These are phyloP conservation scores for Trichoderma oligosporum DNA, from an alignment of 2,329 filamentous ascomycete species.

Conservation along the genomic window DNA sequence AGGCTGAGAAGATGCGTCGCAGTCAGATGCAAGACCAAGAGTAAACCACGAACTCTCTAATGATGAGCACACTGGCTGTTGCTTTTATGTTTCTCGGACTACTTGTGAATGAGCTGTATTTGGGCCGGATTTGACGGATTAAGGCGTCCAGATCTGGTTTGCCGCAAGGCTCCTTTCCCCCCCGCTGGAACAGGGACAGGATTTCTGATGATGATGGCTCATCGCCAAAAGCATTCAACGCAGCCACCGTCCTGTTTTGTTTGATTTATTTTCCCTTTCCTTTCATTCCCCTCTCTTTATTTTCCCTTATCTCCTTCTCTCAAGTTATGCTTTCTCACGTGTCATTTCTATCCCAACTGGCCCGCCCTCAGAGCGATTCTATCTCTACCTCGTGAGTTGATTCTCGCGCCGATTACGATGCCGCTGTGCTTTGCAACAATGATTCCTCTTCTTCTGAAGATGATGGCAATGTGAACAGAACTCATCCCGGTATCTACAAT, in stretches of 20 bases:
- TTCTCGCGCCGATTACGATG: conserved; percentile 14
- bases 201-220: conserved; percentile 42
- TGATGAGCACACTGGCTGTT: conserved; percentile 25
- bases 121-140: conserved; percentile 50
- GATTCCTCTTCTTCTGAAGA: background rate
- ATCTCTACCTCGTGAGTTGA: conserved; percentile 17
- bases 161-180: conserved; percentile 58
- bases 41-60: conserved; percentile 34
- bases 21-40: conserved; percentile 66
- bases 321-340: conserved; percentile 26
- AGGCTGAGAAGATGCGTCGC: conserved; percentile 98
- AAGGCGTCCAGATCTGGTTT: conserved; percentile 54
- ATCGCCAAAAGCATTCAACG: conserved; percentile 26
- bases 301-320: conserved; percentile 24
- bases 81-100: conserved; percentile 30
- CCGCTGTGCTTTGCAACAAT: conserved; percentile 6
- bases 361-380: conserved; percentile 5
- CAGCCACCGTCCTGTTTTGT: conserved; percentile 22
- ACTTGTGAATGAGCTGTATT: conserved; percentile 35
- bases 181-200: conserved; percentile 42
- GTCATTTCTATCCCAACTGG: conserved; percentile 22
- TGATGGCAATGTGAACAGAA: background rate
- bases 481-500: conserved; percentile 7
- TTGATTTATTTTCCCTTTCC: conserved; percentile 26
- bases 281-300: conserved; percentile 8